phyloP scores from a whole-genome alignment of 2,329 filamentous ascomycete species.

The Ceratocystis variospora region DNA sequence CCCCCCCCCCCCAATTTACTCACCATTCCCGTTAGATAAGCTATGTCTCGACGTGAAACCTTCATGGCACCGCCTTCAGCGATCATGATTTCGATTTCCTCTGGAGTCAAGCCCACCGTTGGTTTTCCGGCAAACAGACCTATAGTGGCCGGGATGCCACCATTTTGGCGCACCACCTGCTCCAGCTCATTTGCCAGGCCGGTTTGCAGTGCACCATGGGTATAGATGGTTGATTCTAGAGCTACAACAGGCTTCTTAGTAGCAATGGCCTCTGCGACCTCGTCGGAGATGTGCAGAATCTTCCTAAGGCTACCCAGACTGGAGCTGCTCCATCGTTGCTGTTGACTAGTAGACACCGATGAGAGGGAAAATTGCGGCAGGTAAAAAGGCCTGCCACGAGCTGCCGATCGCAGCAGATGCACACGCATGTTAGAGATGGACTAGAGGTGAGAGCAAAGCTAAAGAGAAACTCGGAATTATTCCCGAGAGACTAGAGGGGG shows the following conservation, averaged over 20 bases:
- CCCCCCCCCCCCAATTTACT: conserved; percentile 22
- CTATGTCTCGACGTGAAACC: conserved; percentile 74
- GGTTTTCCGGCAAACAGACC: conserved; percentile 75
- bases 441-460: not conserved
- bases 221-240: conserved; percentile 93
- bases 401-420: conserved; percentile 6
- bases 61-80: conserved; percentile 57
- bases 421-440: not conserved
- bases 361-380: not conserved
- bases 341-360: not conserved
- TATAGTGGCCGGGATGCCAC: conserved; percentile 79
- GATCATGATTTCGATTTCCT: conserved; percentile 63
- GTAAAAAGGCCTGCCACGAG: not conserved
- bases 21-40: conserved; percentile 66
- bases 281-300: conserved; percentile 61
- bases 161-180: conserved; percentile 63
- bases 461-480: not conserved
- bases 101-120: conserved; percentile 58
- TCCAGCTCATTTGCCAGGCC: conserved; percentile 66
- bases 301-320: conserved; percentile 26
- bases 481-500: no score
- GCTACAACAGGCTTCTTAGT: conserved; percentile 74
- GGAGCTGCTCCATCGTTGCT: conserved; percentile 16
- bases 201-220: conserved; percentile 74
- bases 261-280: conserved; percentile 64